Percentiles rank a stretch among this genome's conserved stretches.
phyloP scores from a whole-genome alignment of 495 filamentous ascomycete species.

The Collariella sp. region DNA sequence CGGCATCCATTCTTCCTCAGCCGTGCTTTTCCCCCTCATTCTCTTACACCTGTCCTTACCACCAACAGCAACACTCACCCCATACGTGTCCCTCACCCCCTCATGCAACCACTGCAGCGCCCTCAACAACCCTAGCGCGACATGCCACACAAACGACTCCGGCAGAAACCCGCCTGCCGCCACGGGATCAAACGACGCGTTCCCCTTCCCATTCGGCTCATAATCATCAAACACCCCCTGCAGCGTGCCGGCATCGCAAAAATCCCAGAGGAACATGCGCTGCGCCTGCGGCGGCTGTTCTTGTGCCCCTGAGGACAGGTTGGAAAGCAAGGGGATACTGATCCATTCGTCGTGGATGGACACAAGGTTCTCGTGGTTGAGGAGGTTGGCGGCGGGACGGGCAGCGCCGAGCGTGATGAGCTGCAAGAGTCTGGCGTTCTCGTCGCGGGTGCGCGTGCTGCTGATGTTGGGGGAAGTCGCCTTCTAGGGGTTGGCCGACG shows the following conservation, averaged over 20 bases:
- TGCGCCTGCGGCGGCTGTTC: neutral
- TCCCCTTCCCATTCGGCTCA: neutral
- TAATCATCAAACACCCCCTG: slow-evolving; percentile 19
- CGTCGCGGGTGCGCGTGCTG: neutral
- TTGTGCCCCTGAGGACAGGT: neutral
- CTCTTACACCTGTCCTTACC: slow-evolving; percentile 1
- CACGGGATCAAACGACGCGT: too few species aligned
- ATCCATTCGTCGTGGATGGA: slow-evolving; percentile 23
- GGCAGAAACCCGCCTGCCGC: slow-evolving; percentile 23
- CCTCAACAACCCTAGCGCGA: slow-evolving; percentile 29
- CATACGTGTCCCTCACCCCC: slow-evolving; percentile 22
- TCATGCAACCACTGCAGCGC: slow-evolving; percentile 40
- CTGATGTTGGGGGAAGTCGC: neutral
- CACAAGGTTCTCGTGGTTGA: slow-evolving; percentile 40
- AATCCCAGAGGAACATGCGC: slow-evolving; percentile 31
- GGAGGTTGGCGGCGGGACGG: slow-evolving; percentile 13
- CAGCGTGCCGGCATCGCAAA: slow-evolving; percentile 33
- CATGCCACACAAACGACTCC: slow-evolving; percentile 40
- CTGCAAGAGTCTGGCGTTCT: neutral
- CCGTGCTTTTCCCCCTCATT: neutral
- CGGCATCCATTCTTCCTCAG: slow-evolving; percentile 35
- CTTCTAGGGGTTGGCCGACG: slow-evolving; percentile 9
- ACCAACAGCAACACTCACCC: neutral
- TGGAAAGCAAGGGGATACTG: slow-evolving; percentile 2
- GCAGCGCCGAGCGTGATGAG: slow-evolving; percentile 8